Evolutionary conservation across 148 eudicot genomes (phyloP).

Genomic region (Rhododendron mucronatum): DNA sequence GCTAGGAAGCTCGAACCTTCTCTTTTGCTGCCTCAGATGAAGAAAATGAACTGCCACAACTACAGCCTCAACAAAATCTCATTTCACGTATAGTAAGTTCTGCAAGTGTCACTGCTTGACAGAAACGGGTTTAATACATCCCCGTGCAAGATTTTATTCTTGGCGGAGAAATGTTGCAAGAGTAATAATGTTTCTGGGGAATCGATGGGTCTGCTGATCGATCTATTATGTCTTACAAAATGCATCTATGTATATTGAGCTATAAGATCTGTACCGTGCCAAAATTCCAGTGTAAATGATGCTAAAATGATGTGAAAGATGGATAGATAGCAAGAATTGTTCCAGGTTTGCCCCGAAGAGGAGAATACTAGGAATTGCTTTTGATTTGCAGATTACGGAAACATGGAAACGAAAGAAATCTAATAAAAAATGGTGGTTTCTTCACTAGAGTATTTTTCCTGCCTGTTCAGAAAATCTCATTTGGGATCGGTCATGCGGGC

Average conservation of each 20-base stretch:
- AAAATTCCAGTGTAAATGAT: background rate
- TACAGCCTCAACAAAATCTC: conserved; percentile 17
- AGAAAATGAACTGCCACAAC: conserved; percentile 23
- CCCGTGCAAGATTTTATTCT: background rate
- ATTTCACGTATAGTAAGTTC: conserved; percentile 14
- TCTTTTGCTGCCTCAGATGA: conserved; percentile 9
- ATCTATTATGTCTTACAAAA: background rate
- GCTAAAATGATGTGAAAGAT: background rate
- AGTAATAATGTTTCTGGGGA: background rate
- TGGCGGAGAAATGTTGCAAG: background rate
- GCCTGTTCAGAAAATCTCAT: background rate
- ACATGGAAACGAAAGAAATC: background rate
- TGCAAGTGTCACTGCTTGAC: background rate
- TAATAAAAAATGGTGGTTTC: background rate
- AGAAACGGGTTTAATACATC: background rate
- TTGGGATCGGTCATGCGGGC: background rate
- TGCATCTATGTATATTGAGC: background rate
- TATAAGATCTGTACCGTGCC: background rate
- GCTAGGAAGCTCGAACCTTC: conserved; percentile 15
- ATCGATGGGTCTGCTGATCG: background rate
- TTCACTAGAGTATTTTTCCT: background rate
- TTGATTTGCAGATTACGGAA: background rate
- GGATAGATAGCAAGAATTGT: background rate
- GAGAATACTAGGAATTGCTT: background rate
- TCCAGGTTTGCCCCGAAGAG: background rate